Evolutionary conservation across 441 rosid species (phyloP).

Genomic region (Erodium trifolium): DNA sequence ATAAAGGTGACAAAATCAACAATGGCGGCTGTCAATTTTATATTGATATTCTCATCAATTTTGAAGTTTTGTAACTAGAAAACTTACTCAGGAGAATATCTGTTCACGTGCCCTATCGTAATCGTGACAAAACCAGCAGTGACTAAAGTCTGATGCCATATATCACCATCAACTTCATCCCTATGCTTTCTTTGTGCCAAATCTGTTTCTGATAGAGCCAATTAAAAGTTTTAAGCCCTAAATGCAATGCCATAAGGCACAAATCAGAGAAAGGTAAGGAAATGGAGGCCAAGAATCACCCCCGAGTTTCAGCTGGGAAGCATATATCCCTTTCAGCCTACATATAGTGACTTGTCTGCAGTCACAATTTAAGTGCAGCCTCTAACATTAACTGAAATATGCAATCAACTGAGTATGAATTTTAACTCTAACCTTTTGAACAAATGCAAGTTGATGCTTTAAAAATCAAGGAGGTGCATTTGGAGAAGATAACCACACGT

Average conservation of each 20-base stretch:
- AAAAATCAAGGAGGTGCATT: constrained; percentile 1
- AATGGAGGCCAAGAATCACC: background rate
- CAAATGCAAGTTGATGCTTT: background rate
- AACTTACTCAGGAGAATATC: background rate
- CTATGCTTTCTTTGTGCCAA: background rate
- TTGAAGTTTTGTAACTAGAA: background rate
- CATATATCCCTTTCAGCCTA: background rate
- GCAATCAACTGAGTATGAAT: background rate
- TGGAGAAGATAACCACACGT: background rate
- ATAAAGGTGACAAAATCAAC: background rate
- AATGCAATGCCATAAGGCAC: background rate
- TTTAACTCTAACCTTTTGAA: background rate
- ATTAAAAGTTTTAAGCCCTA: background rate
- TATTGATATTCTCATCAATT: background rate
- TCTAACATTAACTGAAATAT: background rate
- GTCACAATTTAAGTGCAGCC: background rate
- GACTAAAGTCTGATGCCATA: background rate
- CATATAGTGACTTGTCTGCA: background rate
- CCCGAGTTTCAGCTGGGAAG: background rate
- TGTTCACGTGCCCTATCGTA: background rate
- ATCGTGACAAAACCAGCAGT: background rate
- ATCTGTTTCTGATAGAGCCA: background rate
- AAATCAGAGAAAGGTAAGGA: background rate
- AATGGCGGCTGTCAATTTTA: background rate
- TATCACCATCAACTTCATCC: background rate